Conservation (phyloP, 768 basidiomycete species). For the Nidularia sp. region DNA sequence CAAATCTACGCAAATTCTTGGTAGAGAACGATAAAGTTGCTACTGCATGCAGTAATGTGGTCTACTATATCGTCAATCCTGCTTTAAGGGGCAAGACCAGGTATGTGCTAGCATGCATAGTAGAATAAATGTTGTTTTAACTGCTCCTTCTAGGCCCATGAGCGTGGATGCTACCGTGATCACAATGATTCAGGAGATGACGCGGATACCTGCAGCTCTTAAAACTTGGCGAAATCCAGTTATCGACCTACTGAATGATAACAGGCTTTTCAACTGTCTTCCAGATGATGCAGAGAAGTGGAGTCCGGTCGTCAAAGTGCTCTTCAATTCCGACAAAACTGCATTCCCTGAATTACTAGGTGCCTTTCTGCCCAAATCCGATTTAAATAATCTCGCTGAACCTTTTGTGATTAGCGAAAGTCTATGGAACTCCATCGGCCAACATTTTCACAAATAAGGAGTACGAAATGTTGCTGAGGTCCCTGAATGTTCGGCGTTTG, state of each 20-base stretch:
- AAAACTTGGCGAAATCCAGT: constrained; percentile 86
- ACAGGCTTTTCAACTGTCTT: constrained; percentile 78
- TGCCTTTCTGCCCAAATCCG: constrained; percentile 32
- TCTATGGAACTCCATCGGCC: constrained; percentile 82
- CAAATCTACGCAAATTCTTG: constrained; percentile 74
- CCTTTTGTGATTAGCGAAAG: constrained; percentile 45
- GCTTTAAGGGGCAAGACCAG: constrained; percentile 73
- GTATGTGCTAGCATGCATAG: constrained; percentile 31
- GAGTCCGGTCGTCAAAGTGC: constrained; percentile 70
- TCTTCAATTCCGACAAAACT: constrained; percentile 86
- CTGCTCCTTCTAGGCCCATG: constrained; percentile 50
- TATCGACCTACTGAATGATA: constrained; percentile 79
- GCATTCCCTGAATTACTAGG: constrained; percentile 82
- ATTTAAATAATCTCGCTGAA: constrained; percentile 18
- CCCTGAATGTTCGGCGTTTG: constrained; percentile 81
- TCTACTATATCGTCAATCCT: constrained; percentile 80
- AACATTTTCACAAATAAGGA: constrained; percentile 97
- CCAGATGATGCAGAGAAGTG: constrained; percentile 57
- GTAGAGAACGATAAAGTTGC: constrained; percentile 81
- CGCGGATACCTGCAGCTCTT: constrained; percentile 67
- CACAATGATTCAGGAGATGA: constrained; percentile 72
- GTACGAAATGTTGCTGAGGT: constrained; percentile 85
- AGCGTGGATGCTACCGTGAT: constrained; percentile 70
- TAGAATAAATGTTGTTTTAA: background rate
- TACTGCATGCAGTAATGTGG: constrained; percentile 76